Percentiles rank a stretch among this genome's conserved stretches.
Conservation (phyloP, 495 filamentous ascomycete species). For the Penicillium antarcticum region DNA sequence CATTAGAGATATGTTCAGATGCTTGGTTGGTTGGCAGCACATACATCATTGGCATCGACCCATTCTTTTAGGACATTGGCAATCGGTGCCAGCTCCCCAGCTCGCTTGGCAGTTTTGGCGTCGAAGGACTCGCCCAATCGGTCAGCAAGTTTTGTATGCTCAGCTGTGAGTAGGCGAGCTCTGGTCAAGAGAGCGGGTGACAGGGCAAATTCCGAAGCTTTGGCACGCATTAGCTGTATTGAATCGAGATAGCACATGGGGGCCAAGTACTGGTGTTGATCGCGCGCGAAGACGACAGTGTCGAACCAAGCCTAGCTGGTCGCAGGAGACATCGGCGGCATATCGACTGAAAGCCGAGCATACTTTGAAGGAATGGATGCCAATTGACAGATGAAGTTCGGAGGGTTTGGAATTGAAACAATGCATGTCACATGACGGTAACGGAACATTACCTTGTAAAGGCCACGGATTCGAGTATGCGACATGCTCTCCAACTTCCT, state of each 20-base stretch:
- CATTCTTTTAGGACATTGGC: slow-evolving; percentile 66
- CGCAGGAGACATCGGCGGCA: slow-evolving; percentile 30
- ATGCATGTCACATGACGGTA: slow-evolving; percentile 13
- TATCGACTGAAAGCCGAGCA: slow-evolving; percentile 30
- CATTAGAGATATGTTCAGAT: neutral
- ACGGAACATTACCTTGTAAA: slow-evolving; percentile 35
- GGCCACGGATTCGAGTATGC: slow-evolving; percentile 34
- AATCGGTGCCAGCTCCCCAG: slow-evolving; percentile 72
- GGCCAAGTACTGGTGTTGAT: slow-evolving; percentile 23
- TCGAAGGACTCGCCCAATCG: slow-evolving; percentile 65
- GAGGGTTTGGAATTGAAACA: neutral
- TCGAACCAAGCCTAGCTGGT: slow-evolving; percentile 13
- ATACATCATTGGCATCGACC: slow-evolving; percentile 44
- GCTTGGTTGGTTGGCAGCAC: neutral
- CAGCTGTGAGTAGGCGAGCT: slow-evolving; percentile 59
- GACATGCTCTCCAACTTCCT: slow-evolving; percentile 5
- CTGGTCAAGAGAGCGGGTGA: slow-evolving; percentile 60
- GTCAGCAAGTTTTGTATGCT: slow-evolving; percentile 63
- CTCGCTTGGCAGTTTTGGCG: slow-evolving; percentile 65
- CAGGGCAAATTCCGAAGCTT: slow-evolving; percentile 43
- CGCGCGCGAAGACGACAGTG: slow-evolving; percentile 21
- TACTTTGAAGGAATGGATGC: slow-evolving; percentile 12
- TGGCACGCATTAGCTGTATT: slow-evolving; percentile 4
- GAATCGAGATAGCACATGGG: neutral
- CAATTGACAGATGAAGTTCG: neutral